Conservation (phyloP, 1,139 yeast species). For the Keqinozyma sinolaborantium region DNA sequence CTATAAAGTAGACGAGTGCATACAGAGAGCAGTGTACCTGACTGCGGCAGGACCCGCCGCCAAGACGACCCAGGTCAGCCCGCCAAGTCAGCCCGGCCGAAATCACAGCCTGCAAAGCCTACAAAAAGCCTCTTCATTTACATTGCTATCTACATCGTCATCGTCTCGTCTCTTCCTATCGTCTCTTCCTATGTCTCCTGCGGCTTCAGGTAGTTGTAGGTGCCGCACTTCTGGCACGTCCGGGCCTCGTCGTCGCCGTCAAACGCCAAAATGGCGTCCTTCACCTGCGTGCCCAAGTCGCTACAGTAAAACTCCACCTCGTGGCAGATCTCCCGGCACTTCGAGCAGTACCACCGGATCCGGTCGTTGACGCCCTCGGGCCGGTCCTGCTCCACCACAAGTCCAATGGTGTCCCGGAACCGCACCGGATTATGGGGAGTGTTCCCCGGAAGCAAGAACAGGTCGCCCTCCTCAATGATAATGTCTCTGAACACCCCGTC, state of each 20-base stretch:
- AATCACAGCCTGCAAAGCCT: too few relatives aligned
- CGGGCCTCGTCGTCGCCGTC: constrained; percentile 60
- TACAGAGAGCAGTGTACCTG: too few relatives aligned
- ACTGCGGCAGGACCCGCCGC: too few relatives aligned
- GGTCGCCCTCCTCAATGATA: constrained; percentile 78
- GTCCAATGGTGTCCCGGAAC: constrained; percentile 79
- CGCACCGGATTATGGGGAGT: constrained; percentile 91
- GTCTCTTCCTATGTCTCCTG: constrained; percentile 11
- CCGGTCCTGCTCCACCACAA: constrained; percentile 93
- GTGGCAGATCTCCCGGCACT: constrained; percentile 62
- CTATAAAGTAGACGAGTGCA: too few relatives aligned
- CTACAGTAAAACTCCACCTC: constrained; percentile 70
- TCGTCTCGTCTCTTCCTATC: not conserved
- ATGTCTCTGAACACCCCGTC: constrained; percentile 71
- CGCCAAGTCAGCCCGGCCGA: too few relatives aligned
- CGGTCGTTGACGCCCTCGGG: constrained; percentile 67
- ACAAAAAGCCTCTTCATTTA: too few relatives aligned
- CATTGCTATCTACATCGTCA: constrained; percentile 2
- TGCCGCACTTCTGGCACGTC: constrained; percentile 75
- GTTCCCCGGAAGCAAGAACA: constrained; percentile 79
- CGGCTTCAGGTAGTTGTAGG: constrained; percentile 62
- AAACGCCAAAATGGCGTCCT: constrained; percentile 72
- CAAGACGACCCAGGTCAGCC: too few relatives aligned
- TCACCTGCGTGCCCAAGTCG: constrained; percentile 89
- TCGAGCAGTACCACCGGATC: constrained; percentile 82